Conservation (phyloP, 2,329 filamentous ascomycete genomes). For the Fusarium liriodendri region DNA sequence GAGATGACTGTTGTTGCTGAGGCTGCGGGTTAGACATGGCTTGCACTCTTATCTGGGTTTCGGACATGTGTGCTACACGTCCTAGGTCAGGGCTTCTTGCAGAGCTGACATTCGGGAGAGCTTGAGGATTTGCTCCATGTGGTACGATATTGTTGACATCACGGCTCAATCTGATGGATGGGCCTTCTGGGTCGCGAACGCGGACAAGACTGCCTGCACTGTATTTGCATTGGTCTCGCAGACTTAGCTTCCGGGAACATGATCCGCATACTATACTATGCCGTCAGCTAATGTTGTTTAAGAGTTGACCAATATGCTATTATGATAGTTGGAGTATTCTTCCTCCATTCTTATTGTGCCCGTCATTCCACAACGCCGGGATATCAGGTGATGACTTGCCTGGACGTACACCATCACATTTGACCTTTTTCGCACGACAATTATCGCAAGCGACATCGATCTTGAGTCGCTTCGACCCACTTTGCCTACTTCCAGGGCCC, state of each 20-base stretch:
- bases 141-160: neutral
- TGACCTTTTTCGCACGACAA: constrained; percentile 55
- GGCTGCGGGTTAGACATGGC: neutral
- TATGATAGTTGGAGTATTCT: too few relatives aligned
- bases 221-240: constrained; percentile 46
- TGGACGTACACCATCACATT: constrained; percentile 55
- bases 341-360: too few relatives aligned
- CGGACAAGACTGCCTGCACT: constrained; percentile 15
- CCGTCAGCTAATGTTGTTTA: neutral
- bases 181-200: neutral
- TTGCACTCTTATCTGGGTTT: neutral
- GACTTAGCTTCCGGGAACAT: constrained; percentile 44
- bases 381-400: constrained; percentile 37
- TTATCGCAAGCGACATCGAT: constrained; percentile 57
- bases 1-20: constrained; percentile 17
- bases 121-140: neutral
- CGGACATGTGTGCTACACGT: neutral
- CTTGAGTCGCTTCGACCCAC: constrained; percentile 53
- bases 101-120: neutral
- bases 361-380: neutral
- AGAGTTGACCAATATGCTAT: too few relatives aligned
- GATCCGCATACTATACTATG: constrained; percentile 45
- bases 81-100: neutral
- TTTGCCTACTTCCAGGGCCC: neutral
- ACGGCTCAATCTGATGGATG: neutral